Conservation (phyloP, 2,329 filamentous ascomycete species). For the Microcyclosporella mali region DNA sequence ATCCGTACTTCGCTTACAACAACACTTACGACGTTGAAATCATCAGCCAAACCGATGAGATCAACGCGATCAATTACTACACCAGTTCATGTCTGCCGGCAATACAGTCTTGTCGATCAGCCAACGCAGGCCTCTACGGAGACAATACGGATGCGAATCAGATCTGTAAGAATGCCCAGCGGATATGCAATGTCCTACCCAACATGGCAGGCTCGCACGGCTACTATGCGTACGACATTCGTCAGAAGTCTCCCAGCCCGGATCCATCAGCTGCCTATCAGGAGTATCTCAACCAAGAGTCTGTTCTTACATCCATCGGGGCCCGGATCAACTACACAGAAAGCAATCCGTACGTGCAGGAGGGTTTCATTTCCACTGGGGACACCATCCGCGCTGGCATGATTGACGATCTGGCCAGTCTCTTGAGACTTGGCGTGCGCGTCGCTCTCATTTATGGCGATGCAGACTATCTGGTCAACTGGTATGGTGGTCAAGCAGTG, state of each 20-base stretch:
- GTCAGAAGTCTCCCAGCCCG: constrained; percentile 48
- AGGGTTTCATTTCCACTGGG: constrained; percentile 40
- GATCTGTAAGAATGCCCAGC: constrained; percentile 19
- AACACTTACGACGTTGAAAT: constrained; percentile 61
- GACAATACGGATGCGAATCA: constrained; percentile 15
- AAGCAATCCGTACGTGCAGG: constrained; percentile 33
- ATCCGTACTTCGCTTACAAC: constrained; percentile 53
- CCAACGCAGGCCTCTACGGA: constrained; percentile 19
- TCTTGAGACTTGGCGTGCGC: constrained; percentile 42
- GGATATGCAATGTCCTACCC: constrained; percentile 20
- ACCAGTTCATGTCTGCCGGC: constrained; percentile 32
- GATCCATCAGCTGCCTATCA: constrained; percentile 46
- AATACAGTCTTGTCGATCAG: constrained; percentile 32
- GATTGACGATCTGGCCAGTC: constrained; percentile 35
- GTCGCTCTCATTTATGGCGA: constrained; percentile 64
- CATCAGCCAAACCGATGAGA: constrained; percentile 48
- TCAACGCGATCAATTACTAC: constrained; percentile 41
- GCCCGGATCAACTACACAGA: constrained; percentile 47
- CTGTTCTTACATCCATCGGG: constrained; percentile 46
- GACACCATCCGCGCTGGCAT: constrained; percentile 39
- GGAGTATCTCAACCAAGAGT: constrained; percentile 46
- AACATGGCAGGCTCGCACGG: constrained; percentile 13
- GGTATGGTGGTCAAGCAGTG: constrained; percentile 50
- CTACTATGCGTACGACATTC: constrained; percentile 45
- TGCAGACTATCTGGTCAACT: constrained; percentile 50